phyloP scores from a whole-genome alignment of 305 asterid genomes.

The Fraxinus greggii region DNA sequence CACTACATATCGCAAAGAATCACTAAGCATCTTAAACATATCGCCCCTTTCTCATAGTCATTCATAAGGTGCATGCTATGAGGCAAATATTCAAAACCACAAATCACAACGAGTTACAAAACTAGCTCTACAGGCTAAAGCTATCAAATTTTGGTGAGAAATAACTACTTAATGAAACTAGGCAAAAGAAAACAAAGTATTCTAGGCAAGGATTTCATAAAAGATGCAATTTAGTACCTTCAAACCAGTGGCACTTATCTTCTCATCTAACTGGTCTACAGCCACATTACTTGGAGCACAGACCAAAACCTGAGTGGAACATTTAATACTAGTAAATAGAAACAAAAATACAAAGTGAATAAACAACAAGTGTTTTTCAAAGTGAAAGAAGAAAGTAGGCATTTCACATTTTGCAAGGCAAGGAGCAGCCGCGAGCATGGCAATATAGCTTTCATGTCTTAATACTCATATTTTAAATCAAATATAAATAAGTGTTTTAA shows the following conservation, averaged over 20 bases:
- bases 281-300: constrained; percentile 99
- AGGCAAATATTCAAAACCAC: not conserved
- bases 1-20: not conserved
- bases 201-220: constrained; percentile 7
- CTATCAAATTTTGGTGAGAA: not conserved
- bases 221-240: constrained; percentile 54
- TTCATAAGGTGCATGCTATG: not conserved
- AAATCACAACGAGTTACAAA: not conserved
- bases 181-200: not conserved
- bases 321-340: constrained; percentile 17
- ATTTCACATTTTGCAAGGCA: constrained; percentile 1
- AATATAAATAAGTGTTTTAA: not conserved
- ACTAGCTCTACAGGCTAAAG: not conserved
- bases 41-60: not conserved
- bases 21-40: not conserved
- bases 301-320: constrained; percentile 74
- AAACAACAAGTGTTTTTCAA: not conserved
- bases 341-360: not conserved
- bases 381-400: constrained; percentile 17
- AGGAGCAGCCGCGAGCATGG: not conserved
- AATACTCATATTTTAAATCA: not conserved
- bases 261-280: constrained; percentile 98
- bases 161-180: not conserved
- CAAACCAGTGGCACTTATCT: constrained; percentile 97
- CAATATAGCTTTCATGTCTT: not conserved